Conservation (phyloP, 176 grass and related monocot genomes). For the Avena atlantica region DNA sequence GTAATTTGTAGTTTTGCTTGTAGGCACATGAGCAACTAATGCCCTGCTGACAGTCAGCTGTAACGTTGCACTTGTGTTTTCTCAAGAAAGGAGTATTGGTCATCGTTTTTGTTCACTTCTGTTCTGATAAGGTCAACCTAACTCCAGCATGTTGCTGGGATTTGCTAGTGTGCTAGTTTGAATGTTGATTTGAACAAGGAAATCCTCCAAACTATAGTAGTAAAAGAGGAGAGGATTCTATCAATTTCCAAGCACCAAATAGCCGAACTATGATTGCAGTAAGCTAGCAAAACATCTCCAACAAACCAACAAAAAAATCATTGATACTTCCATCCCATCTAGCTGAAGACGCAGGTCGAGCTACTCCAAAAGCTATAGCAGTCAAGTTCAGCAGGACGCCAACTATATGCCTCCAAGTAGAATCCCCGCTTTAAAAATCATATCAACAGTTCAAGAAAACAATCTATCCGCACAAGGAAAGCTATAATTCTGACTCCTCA, state of each 20-base stretch:
- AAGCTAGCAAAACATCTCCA: neutral
- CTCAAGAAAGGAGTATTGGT: slow-evolving; percentile 3
- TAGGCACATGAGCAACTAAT: slow-evolving; percentile 51
- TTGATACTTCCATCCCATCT: neutral
- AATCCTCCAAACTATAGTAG: neutral
- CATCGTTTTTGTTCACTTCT: slow-evolving; percentile 15
- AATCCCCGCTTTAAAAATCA: neutral
- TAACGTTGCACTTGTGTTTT: slow-evolving; percentile 30
- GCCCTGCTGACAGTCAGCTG: slow-evolving; percentile 35
- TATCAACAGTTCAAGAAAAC: slow-evolving; percentile 5
- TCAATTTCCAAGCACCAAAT: neutral
- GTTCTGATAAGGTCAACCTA: neutral
- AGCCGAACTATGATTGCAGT: neutral
- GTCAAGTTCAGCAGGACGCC: neutral
- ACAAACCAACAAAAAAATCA: neutral
- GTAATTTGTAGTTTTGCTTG: slow-evolving; percentile 66
- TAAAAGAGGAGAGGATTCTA: too few species aligned
- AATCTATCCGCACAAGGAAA: neutral
- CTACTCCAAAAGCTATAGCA: neutral
- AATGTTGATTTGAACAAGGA: neutral
- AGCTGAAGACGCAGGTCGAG: neutral
- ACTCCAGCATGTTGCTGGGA: neutral
- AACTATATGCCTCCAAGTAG: neutral
- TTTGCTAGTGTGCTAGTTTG: neutral
- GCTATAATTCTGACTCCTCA: neutral